Evolutionary conservation across 2,329 filamentous ascomycete species (phyloP).

Genomic region (Penicillium hesseltinei): DNA sequence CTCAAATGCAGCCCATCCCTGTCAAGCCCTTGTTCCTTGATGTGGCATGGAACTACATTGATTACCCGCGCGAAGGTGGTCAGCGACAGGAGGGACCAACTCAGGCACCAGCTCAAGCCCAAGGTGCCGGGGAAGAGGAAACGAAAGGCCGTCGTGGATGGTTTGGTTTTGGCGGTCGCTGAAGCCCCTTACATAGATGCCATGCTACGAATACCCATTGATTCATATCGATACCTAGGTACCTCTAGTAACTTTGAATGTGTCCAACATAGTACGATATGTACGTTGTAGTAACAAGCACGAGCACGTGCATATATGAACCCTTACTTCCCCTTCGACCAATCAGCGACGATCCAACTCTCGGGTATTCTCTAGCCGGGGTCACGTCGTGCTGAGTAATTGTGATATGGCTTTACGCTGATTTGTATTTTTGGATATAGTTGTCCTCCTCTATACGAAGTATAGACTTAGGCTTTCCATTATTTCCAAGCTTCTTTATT

Average conservation of each 20-base stretch:
- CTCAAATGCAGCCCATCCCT: slow-evolving; percentile 75
- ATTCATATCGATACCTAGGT: neutral
- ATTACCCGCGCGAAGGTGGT: slow-evolving; percentile 68
- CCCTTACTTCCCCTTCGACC: neutral
- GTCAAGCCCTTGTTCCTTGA: slow-evolving; percentile 96
- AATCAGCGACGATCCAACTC: slow-evolving; percentile 1
- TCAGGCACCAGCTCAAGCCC: slow-evolving; percentile 7
- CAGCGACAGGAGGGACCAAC: slow-evolving; percentile 29
- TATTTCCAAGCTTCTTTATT: no score
- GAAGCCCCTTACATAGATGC: neutral
- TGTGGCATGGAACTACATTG: slow-evolving; percentile 95
- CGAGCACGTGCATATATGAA: neutral
- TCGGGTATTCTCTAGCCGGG: slow-evolving; percentile 2
- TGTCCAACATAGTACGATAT: neutral
- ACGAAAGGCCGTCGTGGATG: slow-evolving; percentile 66
- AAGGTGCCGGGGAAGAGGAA: slow-evolving; percentile 28
- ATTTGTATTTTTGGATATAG: neutral
- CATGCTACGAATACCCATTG: slow-evolving; percentile 2
- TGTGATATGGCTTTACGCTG: neutral
- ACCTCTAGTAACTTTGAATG: neutral
- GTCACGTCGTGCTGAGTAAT: slow-evolving; percentile 14
- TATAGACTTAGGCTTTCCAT: neutral
- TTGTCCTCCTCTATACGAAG: neutral
- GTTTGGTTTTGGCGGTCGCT: slow-evolving; percentile 66
- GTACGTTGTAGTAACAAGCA: slow-evolving; percentile 1